Conservation (phyloP, 2,329 filamentous ascomycete genomes). For the Seiridium unicorne region DNA sequence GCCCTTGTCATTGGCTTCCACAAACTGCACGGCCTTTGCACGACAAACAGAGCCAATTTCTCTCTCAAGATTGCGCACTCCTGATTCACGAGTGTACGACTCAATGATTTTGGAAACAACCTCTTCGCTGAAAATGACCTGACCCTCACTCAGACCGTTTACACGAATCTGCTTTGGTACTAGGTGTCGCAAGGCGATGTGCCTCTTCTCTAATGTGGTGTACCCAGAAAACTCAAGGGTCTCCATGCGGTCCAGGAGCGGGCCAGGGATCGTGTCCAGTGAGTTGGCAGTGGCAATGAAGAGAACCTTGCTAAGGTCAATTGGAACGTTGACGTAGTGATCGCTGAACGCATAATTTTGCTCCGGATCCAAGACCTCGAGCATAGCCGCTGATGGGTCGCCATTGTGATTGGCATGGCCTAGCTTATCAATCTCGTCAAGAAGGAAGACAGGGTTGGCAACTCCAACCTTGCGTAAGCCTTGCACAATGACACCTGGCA, state of each 20-base stretch:
- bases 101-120: conserved; percentile 96
- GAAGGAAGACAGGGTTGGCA: conserved; percentile 88
- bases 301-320: conserved; percentile 92
- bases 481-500: conserved; percentile 93
- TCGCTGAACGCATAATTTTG: conserved; percentile 95
- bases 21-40: conserved; percentile 91
- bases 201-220: conserved; percentile 93
- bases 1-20: conserved; percentile 79
- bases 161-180: conserved; percentile 92
- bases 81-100: conserved; percentile 92
- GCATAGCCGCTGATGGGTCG: conserved; percentile 94
- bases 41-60: conserved; percentile 94
- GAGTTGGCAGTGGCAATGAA: conserved; percentile 98
- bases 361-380: conserved; percentile 95
- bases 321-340: conserved; percentile 93
- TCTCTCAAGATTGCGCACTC: conserved; percentile 92
- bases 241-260: conserved; percentile 94
- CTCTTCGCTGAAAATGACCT: conserved; percentile 75
- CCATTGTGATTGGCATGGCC: conserved; percentile 89
- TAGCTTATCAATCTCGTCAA: conserved; percentile 98
- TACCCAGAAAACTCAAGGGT: conserved; percentile 92
- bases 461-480: conserved; percentile 95
- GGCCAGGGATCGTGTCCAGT: conserved; percentile 91
- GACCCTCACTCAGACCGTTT: conserved; percentile 77
- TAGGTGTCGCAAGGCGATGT: conserved; percentile 91